Evolutionary conservation across 2,329 filamentous ascomycete species (phyloP).

Genomic region (Hymenoscyphus fructigenus): DNA sequence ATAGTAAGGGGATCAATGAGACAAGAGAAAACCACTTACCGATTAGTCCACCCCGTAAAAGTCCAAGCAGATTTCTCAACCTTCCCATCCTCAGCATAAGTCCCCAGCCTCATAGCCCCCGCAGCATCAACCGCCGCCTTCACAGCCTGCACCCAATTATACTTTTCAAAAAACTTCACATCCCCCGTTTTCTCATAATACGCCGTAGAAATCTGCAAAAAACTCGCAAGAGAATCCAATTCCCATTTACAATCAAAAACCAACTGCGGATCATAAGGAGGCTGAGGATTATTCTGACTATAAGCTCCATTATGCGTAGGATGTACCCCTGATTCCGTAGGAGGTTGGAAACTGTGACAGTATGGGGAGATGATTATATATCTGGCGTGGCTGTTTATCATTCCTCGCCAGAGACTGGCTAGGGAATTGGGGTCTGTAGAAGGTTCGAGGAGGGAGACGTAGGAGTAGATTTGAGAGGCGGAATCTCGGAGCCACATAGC

Average conservation of each 20-base stretch:
- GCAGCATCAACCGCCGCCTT: conserved; percentile 68
- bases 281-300: conserved; percentile 61
- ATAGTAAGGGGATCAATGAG: background rate
- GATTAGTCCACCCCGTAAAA: conserved; percentile 71
- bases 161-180: conserved; percentile 68
- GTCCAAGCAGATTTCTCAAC: conserved; percentile 65
- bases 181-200: conserved; percentile 75
- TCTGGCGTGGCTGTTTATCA: conserved; percentile 68
- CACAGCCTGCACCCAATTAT: conserved; percentile 71
- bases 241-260: conserved; percentile 98
- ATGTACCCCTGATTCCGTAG: conserved; percentile 66
- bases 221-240: conserved; percentile 84
- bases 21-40: conserved; percentile 28
- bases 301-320: conserved; percentile 60
- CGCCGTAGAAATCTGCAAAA: conserved; percentile 75
- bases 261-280: conserved; percentile 63
- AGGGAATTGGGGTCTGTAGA: conserved; percentile 56
- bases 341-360: conserved; percentile 89
- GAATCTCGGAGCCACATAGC: conserved; percentile 91
- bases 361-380: conserved; percentile 73
- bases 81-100: conserved; percentile 62
- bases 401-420: conserved; percentile 65
- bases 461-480: conserved; percentile 71
- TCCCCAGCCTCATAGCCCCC: conserved; percentile 69
- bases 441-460: conserved; percentile 60